Conservation (phyloP, 441 rosid species). For the Gossypium davidsonii region DNA sequence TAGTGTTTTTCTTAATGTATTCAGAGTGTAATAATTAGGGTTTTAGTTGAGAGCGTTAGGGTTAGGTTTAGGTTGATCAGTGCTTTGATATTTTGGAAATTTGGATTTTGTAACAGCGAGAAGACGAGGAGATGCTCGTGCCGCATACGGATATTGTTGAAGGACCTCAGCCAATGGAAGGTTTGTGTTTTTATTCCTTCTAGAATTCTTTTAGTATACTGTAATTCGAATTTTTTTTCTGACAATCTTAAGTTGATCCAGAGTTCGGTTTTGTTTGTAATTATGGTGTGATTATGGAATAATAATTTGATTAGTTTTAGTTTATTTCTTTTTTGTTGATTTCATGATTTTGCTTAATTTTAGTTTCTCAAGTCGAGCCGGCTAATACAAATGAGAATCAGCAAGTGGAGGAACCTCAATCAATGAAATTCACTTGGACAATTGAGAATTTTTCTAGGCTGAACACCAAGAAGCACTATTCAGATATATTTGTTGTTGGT, state of each 20-base stretch:
- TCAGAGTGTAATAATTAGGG: conserved; percentile 34
- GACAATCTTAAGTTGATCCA: conserved; percentile 20
- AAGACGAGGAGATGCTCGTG: conserved; percentile 95
- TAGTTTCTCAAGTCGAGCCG: conserved; percentile 61
- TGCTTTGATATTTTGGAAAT: conserved; percentile 27
- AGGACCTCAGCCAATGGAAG: conserved; percentile 96
- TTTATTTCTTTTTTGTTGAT: conserved; percentile 16
- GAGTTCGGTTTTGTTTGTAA: not conserved
- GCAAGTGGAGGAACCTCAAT: conserved; percentile 72
- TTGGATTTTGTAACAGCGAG: conserved; percentile 51
- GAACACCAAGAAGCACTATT: conserved; percentile 80
- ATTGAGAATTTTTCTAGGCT: conserved; percentile 65
- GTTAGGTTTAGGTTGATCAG: conserved; percentile 17
- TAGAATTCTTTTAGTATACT: not conserved
- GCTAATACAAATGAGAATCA: conserved; percentile 61
- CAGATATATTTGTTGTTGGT: conserved; percentile 68
- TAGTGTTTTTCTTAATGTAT: not conserved
- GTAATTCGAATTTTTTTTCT: not conserved
- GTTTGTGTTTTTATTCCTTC: conserved; percentile 22
- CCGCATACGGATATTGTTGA: conserved; percentile 86
- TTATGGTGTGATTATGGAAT: conserved; percentile 1
- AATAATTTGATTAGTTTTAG: conserved; percentile 15
- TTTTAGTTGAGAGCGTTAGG: conserved; percentile 29
- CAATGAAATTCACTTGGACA: conserved; percentile 75
- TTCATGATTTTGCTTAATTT: conserved; percentile 16